phyloP scores from a whole-genome alignment of 2,329 filamentous ascomycete genomes.

The Paecilomyces formosus region DNA sequence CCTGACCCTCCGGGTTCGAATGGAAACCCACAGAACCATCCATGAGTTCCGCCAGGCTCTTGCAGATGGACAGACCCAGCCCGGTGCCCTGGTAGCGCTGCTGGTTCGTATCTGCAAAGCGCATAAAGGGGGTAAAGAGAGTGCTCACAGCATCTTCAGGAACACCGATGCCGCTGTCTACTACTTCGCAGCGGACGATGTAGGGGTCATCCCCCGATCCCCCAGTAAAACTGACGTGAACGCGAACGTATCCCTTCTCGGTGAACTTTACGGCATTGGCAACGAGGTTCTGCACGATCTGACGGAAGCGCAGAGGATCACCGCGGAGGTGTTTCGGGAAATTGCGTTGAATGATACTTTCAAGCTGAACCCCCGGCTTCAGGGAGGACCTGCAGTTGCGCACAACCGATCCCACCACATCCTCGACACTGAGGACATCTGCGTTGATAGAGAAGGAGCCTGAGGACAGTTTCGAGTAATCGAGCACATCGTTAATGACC shows the following conservation, averaged over 20 bases:
- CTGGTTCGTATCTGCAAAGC: slow-evolving; percentile 47
- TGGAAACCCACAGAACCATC: slow-evolving; percentile 44
- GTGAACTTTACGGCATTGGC: slow-evolving; percentile 58
- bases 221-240: slow-evolving; percentile 33
- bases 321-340: slow-evolving; percentile 47
- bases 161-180: slow-evolving; percentile 50
- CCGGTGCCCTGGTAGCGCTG: slow-evolving; percentile 51
- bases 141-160: slow-evolving; percentile 35
- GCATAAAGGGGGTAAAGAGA: slow-evolving; percentile 51
- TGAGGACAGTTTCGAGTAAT: slow-evolving; percentile 57
- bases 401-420: slow-evolving; percentile 42
- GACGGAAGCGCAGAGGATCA: slow-evolving; percentile 54
- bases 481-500: slow-evolving; percentile 60
- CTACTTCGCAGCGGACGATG: slow-evolving; percentile 45
- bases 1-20: slow-evolving; percentile 37
- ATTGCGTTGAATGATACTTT: slow-evolving; percentile 36
- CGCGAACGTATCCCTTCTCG: slow-evolving; percentile 45
- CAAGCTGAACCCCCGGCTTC: slow-evolving; percentile 41
- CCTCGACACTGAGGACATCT: slow-evolving; percentile 44
- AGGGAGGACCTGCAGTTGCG: slow-evolving; percentile 43
- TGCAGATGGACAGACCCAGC: slow-evolving; percentile 51
- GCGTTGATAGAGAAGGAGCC: slow-evolving; percentile 52
- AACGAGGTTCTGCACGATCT: slow-evolving; percentile 56
- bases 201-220: slow-evolving; percentile 37
- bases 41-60: slow-evolving; percentile 50